Evolutionary conservation across 1,284 basidiomycete genomes (phyloP), one percentile per base, ranked within the genome.

Genomic region (Malassezia pachydermatis): DNA sequence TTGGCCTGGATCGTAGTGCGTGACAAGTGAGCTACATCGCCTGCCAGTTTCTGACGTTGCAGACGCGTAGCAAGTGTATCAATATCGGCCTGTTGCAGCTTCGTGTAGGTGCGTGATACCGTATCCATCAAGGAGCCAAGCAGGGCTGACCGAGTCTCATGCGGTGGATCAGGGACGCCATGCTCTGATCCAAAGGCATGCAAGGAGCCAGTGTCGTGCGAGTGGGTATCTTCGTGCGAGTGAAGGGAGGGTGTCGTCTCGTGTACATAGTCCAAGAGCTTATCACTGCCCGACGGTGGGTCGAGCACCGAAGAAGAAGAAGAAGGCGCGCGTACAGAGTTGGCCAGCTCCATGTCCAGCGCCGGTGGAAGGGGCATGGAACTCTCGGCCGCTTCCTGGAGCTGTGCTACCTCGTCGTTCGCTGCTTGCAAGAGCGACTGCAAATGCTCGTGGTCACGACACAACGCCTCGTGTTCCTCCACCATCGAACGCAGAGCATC

Each of bases 1-100:
- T 96, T 82, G 33, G 78, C 78, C 49, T 80, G 79, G 49, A 96
- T 78, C 0, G 88, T 95, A 17, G 80, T 81, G 32, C 84, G 81
- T 0, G 89, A 90, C 14, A 96, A 77, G 65, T 95, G 86, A 13
- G 81, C 80, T 16, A 96, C 79, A 62, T 96, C 90, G 34, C 82
- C 83, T 2, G 85, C 74, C 2, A 96, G 77, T 63, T 90, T 81
- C 59, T 96, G 92, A 38, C 88, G 83, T 73, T 89, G 92, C 35
- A 98, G 76, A 13, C 92, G 81, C 51, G 84, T 84, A 35, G 86
- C 86, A 32, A 98, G 77, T 0, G 88, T 89, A 23, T 84, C 77
- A 1, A 90, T 83, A 60, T 98, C 90, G 1, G 89, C 83, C 57
- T 84, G 81, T 14, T 78, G 75, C 56, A 95, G 77, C 16, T 84